phyloP scores from a whole-genome alignment of 106 monocot genomes.

The Gastrodia elata region DNA sequence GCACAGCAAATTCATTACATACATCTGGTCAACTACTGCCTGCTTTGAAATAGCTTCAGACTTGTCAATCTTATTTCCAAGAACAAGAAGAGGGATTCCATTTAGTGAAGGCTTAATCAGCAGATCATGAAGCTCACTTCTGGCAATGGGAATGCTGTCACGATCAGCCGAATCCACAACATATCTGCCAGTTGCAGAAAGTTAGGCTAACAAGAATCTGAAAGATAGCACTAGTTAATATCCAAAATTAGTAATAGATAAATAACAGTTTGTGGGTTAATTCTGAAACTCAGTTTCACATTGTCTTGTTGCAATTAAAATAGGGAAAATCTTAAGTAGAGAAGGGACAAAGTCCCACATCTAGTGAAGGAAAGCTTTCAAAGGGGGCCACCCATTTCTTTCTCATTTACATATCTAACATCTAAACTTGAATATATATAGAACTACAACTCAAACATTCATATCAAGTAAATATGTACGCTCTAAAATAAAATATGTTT shows the following conservation, averaged over 20 bases:
- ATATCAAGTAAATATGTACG: neutral
- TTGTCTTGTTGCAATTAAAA: no score
- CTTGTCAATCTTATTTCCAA: slow-evolving; percentile 94
- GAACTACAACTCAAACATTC: no score
- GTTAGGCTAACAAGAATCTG: neutral
- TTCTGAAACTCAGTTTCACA: neutral
- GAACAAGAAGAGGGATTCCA: slow-evolving; percentile 79
- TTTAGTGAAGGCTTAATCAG: slow-evolving; percentile 63
- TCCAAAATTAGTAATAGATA: neutral
- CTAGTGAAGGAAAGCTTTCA: no score
- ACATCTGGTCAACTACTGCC: slow-evolving; percentile 83
- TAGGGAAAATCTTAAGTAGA: no score
- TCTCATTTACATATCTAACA: no score
- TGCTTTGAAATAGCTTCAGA: slow-evolving; percentile 89
- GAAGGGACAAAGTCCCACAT: no score
- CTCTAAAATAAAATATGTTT: neutral
- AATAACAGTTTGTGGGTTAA: neutral
- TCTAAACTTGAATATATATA: no score
- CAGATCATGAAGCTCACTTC: slow-evolving; percentile 79
- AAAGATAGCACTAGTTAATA: neutral
- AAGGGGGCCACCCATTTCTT: no score
- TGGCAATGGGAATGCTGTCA: slow-evolving; percentile 75
- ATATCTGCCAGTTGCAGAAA: slow-evolving; percentile 26
- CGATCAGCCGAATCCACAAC: slow-evolving; percentile 91
- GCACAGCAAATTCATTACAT: slow-evolving; percentile 22